Percentiles rank a stretch among this genome's conserved stretches.
These are phyloP conservation scores for Chlamydomonas sphaeroides DNA, from an alignment of 139 green algal species.

Conservation along the genomic window DNA sequence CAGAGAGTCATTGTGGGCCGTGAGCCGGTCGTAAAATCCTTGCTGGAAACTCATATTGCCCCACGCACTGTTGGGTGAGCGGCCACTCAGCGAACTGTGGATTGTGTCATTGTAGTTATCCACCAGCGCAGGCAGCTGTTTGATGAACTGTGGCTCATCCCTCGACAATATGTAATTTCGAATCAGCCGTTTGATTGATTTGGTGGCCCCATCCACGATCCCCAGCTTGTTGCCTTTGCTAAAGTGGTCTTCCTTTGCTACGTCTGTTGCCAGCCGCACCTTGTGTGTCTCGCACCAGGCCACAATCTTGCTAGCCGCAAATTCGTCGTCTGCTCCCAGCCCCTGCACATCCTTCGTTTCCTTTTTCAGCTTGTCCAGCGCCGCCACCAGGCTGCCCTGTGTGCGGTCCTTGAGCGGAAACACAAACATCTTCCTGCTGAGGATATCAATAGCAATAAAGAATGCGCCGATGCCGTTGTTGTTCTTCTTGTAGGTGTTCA, in stretches of 20 bases:
- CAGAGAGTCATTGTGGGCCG: neutral
- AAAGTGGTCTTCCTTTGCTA: neutral
- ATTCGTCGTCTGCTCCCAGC: neutral
- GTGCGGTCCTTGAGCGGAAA: too few species aligned
- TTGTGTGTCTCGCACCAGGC: neutral
- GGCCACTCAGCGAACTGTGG: neutral
- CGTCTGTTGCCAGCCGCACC: neutral
- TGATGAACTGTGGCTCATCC: neutral
- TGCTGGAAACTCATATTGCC: neutral
- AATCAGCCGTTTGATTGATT: neutral
- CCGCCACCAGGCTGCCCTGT: too few species aligned
- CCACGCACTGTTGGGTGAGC: neutral
- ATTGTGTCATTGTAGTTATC: neutral
- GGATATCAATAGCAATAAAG: too few species aligned
- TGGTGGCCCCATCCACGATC: neutral
- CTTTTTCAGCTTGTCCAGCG: too few species aligned
- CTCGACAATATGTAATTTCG: neutral
- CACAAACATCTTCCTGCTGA: too few species aligned
- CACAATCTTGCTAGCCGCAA: neutral
- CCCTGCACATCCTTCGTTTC: too few species aligned
- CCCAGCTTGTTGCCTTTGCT: neutral
- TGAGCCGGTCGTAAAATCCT: neutral
- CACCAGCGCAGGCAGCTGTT: neutral
- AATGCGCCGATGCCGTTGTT: too few species aligned
- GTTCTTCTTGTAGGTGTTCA: too few species aligned